phyloP scores from a whole-genome alignment of 2,329 filamentous ascomycete genomes.

The Helicocarpus griseus region DNA sequence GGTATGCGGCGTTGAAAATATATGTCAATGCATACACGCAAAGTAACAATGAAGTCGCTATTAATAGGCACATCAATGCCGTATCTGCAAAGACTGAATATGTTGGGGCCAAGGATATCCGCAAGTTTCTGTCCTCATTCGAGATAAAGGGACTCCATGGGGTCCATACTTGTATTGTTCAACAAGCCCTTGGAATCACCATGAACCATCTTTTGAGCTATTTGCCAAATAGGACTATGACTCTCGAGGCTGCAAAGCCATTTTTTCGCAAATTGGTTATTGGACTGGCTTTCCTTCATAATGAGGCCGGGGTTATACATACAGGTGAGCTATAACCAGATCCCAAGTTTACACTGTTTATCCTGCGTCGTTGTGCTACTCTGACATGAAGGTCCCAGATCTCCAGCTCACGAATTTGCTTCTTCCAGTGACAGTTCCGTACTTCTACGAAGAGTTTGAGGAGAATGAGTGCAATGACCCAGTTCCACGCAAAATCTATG shows the following conservation, averaged over 20 bases:
- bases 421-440: background rate
- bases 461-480: constrained; percentile 15
- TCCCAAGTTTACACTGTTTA: background rate
- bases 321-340: constrained; percentile 1
- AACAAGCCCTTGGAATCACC: constrained; percentile 14
- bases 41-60: constrained; percentile 3
- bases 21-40: constrained; percentile 3
- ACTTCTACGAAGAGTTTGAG: constrained; percentile 13
- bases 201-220: constrained; percentile 4
- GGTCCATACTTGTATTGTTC: constrained; percentile 15
- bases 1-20: constrained; percentile 3
- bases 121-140: constrained; percentile 4
- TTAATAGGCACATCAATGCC: constrained; percentile 4
- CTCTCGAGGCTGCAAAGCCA: constrained; percentile 8
- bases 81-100: background rate
- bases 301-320: constrained; percentile 11
- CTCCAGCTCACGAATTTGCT: constrained; percentile 1
- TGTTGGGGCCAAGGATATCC: background rate
- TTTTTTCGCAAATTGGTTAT: constrained; percentile 8
- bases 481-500: constrained; percentile 16
- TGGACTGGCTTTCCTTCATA: constrained; percentile 11
- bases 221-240: constrained; percentile 2
- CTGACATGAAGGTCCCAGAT: background rate
- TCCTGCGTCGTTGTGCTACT: background rate
- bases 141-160: constrained; percentile 2